phyloP scores from a whole-genome alignment of 2,329 filamentous ascomycete species.

The Curvularia verruculosa region DNA sequence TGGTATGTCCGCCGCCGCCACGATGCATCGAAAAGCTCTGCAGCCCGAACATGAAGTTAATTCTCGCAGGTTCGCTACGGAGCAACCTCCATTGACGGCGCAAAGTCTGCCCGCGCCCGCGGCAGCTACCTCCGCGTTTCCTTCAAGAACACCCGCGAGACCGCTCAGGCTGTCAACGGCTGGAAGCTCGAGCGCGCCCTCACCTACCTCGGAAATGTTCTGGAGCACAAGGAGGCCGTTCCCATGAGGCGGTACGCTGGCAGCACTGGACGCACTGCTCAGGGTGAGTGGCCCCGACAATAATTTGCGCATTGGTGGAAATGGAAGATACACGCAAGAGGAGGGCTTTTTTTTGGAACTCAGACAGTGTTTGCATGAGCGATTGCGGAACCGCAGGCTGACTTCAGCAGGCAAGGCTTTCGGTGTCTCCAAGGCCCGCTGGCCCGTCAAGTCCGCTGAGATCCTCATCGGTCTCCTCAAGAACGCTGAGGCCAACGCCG shows the following conservation, averaged over 20 bases:
- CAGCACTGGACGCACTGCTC: conserved; percentile 91
- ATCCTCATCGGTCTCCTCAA: conserved; percentile 91
- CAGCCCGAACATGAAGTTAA: conserved; percentile 33
- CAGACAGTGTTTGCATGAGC: conserved; percentile 4
- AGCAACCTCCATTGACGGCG: conserved; percentile 47
- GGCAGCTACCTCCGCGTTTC: conserved; percentile 98
- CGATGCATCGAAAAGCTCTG: conserved; percentile 6
- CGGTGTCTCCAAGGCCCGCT: conserved; percentile 96
- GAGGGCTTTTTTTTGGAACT: neutral
- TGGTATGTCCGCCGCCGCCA: conserved; percentile 44
- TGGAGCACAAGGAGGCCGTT: conserved; percentile 95
- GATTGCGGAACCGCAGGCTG: conserved; percentile 22
- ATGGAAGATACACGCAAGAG: conserved; percentile 3
- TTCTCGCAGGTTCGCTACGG: conserved; percentile 48
- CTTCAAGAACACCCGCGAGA: conserved; percentile 99
- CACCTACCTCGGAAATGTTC: conserved; percentile 97
- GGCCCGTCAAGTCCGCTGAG: conserved; percentile 99
- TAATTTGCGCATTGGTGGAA: conserved; percentile 7
- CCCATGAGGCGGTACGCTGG: conserved; percentile 98
- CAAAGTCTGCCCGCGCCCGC: conserved; percentile 87
- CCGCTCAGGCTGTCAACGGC: conserved; percentile 98
- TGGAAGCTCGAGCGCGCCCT: conserved; percentile 97
- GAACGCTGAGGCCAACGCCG: conserved; percentile 55
- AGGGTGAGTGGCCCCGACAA: conserved; percentile 74
- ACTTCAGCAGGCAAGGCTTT: conserved; percentile 86